These are phyloP conservation scores for Leccinum fallax DNA, from an alignment of 1,284 basidiomycete genomes.

Conservation along the genomic window DNA sequence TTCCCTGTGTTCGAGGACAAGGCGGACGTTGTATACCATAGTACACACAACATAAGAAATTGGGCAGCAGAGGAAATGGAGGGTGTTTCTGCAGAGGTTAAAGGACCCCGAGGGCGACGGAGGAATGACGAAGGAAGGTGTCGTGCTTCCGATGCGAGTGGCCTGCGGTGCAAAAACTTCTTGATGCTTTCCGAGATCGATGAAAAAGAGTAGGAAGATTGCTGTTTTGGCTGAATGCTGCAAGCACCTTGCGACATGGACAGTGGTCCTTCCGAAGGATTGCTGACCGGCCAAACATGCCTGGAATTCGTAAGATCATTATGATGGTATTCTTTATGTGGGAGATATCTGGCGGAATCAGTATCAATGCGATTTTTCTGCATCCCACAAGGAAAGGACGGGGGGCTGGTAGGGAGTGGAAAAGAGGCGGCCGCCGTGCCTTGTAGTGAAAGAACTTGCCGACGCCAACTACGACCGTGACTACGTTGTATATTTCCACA, in stretches of 20 bases:
- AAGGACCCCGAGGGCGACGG: slow-evolving; percentile 27
- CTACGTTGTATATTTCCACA: slow-evolving; percentile 8
- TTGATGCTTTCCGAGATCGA: slow-evolving; percentile 20
- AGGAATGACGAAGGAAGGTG: slow-evolving; percentile 27
- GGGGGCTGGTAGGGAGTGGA: background rate
- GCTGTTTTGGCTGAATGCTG: slow-evolving; percentile 5
- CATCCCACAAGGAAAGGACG: slow-evolving; percentile 25
- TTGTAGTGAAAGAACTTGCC: slow-evolving; percentile 5
- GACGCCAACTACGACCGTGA: background rate
- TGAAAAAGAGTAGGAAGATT: slow-evolving; percentile 10
- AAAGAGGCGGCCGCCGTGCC: slow-evolving; percentile 1
- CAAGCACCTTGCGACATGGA: slow-evolving; percentile 12
- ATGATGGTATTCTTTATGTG: slow-evolving; percentile 21
- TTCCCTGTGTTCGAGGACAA: slow-evolving; percentile 91
- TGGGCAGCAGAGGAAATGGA: slow-evolving; percentile 35
- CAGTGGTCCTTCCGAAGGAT: slow-evolving; percentile 13
- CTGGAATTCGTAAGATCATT: slow-evolving; percentile 17
- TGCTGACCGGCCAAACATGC: slow-evolving; percentile 31
- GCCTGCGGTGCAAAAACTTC: slow-evolving; percentile 22
- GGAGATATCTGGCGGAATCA: slow-evolving; percentile 18
- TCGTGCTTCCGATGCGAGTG: slow-evolving; percentile 12
- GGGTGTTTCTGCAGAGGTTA: slow-evolving; percentile 15
- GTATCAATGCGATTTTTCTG: slow-evolving; percentile 13
- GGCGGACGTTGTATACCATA: slow-evolving; percentile 87
- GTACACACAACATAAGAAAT: slow-evolving; percentile 68